phyloP scores from a whole-genome alignment of 768 basidiomycete genomes.

The Russula olivacea region DNA sequence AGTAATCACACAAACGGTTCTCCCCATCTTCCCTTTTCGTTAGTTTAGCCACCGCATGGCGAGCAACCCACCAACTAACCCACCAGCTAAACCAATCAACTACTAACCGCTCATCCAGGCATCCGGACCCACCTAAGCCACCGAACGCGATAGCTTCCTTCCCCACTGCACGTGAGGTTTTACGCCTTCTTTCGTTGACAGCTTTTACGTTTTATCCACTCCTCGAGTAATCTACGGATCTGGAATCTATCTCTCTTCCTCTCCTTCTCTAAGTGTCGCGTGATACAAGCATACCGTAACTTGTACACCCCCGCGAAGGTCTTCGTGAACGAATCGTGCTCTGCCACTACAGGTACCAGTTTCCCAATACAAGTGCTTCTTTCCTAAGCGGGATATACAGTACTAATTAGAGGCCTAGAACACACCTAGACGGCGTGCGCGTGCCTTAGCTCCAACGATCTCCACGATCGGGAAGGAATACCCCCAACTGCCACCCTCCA shows the following conservation, averaged over 20 bases:
- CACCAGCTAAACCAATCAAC: neutral
- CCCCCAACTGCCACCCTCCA: neutral
- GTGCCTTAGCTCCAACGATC: slow-evolving; percentile 19
- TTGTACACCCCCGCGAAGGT: neutral
- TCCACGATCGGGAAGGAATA: slow-evolving; percentile 13
- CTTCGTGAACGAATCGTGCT: neutral
- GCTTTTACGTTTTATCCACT: neutral
- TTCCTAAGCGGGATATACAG: neutral
- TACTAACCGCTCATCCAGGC: neutral
- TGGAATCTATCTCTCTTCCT: neutral
- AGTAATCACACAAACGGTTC: neutral
- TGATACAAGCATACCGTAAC: neutral
- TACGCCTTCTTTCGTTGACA: neutral
- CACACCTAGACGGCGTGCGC: slow-evolving; percentile 1
- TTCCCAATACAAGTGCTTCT: neutral
- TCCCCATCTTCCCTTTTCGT: neutral
- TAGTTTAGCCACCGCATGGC: neutral
- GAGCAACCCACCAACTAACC: neutral
- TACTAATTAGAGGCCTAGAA: slow-evolving; percentile 7
- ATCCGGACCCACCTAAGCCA: neutral
- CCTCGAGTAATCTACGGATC: neutral
- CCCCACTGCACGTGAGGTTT: neutral
- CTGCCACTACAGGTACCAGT: neutral
- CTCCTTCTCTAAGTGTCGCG: neutral
- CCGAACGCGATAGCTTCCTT: neutral